Evolutionary conservation across 2,329 filamentous ascomycete species (phyloP).

Genomic region (Colletotrichum filicis): DNA sequence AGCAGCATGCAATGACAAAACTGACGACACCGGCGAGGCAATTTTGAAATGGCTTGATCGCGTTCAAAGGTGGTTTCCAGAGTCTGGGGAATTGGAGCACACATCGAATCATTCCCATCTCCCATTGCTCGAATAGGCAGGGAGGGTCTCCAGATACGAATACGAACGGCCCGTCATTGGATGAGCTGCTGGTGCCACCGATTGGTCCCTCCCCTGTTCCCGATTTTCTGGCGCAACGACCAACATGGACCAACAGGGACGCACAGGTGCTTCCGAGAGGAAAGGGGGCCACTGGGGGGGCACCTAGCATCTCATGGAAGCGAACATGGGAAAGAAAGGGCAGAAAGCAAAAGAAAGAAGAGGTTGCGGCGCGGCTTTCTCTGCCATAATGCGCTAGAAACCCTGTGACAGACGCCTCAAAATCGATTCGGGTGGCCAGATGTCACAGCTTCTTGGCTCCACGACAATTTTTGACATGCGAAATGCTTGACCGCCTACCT

Average conservation of each 20-base stretch:
- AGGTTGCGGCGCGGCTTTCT: neutral
- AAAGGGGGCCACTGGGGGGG: neutral
- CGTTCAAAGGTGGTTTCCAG: slow-evolving; percentile 23
- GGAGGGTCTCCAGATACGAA: slow-evolving; percentile 31
- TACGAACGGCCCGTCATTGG: slow-evolving; percentile 35
- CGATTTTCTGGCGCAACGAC: slow-evolving; percentile 27
- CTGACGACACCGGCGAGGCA: slow-evolving; percentile 15
- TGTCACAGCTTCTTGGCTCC: slow-evolving; percentile 13
- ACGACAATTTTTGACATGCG: slow-evolving; percentile 11
- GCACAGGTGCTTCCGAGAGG: neutral
- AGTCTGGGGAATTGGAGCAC: slow-evolving; percentile 8
- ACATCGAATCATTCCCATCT: slow-evolving; percentile 30
- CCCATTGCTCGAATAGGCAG: slow-evolving; percentile 26
- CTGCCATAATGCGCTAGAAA: neutral
- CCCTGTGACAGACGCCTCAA: slow-evolving; percentile 12
- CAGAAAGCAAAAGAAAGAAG: neutral
- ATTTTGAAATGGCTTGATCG: slow-evolving; percentile 30
- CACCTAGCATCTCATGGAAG: neutral
- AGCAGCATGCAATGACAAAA: neutral
- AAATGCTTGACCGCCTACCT: slow-evolving; percentile 26
- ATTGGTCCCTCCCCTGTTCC: slow-evolving; percentile 22
- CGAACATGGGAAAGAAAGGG: neutral
- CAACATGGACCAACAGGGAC: neutral
- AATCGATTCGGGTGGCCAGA: slow-evolving; percentile 11
- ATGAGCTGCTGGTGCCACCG: slow-evolving; percentile 3